Evolutionary conservation across 306 rosid species (phyloP).

Genomic region (Begonia masoniana): DNA sequence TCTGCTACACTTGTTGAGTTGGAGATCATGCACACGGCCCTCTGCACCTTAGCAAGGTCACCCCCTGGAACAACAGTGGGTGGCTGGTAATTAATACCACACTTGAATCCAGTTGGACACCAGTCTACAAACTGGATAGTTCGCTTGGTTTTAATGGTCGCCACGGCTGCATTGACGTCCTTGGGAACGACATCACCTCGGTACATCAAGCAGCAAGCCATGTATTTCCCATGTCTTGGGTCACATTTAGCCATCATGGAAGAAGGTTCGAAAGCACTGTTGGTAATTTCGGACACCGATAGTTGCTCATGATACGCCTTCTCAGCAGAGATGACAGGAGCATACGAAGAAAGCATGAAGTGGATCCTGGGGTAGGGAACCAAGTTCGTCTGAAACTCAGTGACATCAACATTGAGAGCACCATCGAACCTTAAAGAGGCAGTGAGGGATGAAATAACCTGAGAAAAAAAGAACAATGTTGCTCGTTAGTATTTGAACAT

Average conservation of each 20-base stretch:
- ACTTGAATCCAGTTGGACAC: slow-evolving; percentile 91
- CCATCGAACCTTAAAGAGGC: slow-evolving; percentile 85
- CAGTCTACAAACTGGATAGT: slow-evolving; percentile 84
- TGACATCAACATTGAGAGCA: slow-evolving; percentile 72
- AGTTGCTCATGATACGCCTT: slow-evolving; percentile 85
- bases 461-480: background rate
- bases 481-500: background rate
- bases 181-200: slow-evolving; percentile 82
- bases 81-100: slow-evolving; percentile 85
- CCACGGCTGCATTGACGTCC: slow-evolving; percentile 85
- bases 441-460: slow-evolving; percentile 86
- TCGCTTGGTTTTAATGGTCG: slow-evolving; percentile 76
- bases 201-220: slow-evolving; percentile 91
- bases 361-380: slow-evolving; percentile 90
- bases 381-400: slow-evolving; percentile 79
- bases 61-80: slow-evolving; percentile 85
- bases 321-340: slow-evolving; percentile 82
- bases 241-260: slow-evolving; percentile 93
- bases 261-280: slow-evolving; percentile 71
- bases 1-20: slow-evolving; percentile 87
- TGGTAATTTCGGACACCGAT: slow-evolving; percentile 78
- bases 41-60: slow-evolving; percentile 86
- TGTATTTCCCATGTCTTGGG: slow-evolving; percentile 79
- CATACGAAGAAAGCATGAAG: slow-evolving; percentile 82
- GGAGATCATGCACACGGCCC: slow-evolving; percentile 92